These are phyloP conservation scores for Cytospora leucostoma DNA, from an alignment of 2,329 filamentous ascomycete genomes.

Conservation along the genomic window DNA sequence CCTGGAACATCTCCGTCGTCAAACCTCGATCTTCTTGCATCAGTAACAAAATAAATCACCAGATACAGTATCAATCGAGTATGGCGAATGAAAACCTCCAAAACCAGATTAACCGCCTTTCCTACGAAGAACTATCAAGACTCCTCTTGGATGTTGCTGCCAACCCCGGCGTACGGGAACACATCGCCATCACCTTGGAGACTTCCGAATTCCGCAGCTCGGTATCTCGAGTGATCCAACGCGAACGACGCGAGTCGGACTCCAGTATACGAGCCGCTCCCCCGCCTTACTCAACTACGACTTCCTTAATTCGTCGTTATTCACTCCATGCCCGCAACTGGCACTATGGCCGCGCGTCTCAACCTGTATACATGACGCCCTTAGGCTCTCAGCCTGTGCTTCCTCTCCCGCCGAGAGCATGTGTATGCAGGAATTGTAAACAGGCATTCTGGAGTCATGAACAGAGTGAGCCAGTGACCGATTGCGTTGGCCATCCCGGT, in stretches of 20 bases:
- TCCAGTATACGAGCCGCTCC: background rate
- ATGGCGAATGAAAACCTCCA: slow-evolving; percentile 8
- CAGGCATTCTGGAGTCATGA: background rate
- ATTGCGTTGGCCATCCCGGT: background rate
- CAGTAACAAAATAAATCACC: background rate
- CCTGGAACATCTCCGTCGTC: background rate
- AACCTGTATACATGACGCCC: background rate
- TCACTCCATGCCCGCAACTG: background rate
- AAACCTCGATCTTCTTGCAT: background rate
- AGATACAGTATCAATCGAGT: background rate
- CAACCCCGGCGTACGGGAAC: background rate
- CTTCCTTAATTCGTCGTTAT: background rate
- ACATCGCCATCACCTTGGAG: background rate
- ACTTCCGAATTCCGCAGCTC: background rate
- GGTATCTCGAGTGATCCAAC: background rate
- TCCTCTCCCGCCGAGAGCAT: background rate
- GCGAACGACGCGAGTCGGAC: background rate
- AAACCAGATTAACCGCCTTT: background rate
- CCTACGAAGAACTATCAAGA: background rate
- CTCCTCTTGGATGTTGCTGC: background rate
- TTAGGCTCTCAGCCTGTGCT: background rate
- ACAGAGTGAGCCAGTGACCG: background rate
- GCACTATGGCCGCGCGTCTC: no score
- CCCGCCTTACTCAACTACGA: background rate
- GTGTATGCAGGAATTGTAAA: slow-evolving; percentile 7